A percentile compares a stretch with the other conserved stretches of the same genome.
Evolutionary conservation across 2,329 filamentous ascomycete genomes (phyloP).

Genomic region (Ascochyta pisi): DNA sequence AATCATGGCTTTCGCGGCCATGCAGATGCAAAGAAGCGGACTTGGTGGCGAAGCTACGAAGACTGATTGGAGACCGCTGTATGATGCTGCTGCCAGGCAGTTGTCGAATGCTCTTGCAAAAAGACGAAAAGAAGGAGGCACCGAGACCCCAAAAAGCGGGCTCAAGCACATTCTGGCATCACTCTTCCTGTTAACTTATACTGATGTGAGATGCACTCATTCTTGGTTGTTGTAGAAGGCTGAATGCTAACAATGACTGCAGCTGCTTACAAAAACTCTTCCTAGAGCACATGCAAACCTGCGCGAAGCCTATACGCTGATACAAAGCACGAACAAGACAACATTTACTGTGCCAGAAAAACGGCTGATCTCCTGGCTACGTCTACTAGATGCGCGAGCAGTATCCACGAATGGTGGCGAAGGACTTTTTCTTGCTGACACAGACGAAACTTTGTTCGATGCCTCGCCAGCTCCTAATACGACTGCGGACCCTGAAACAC

Average conservation of each 20-base stretch:
- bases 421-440: slow-evolving; percentile 59
- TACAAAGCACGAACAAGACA: slow-evolving; percentile 44
- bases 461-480: slow-evolving; percentile 51
- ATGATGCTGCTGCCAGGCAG: slow-evolving; percentile 40
- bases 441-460: slow-evolving; percentile 57
- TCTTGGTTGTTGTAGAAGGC: too few relatives aligned
- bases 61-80: slow-evolving; percentile 42
- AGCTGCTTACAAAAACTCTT: slow-evolving; percentile 38
- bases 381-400: slow-evolving; percentile 62
- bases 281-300: slow-evolving; percentile 58
- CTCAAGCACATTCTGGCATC: slow-evolving; percentile 57
- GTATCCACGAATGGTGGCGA: slow-evolving; percentile 63
- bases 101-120: slow-evolving; percentile 29
- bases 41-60: slow-evolving; percentile 41
- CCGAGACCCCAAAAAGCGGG: slow-evolving; percentile 18
- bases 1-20: slow-evolving; percentile 60
- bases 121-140: slow-evolving; percentile 20
- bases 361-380: slow-evolving; percentile 62
- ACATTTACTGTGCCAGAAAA: slow-evolving; percentile 49
- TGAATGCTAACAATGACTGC: slow-evolving; percentile 30
- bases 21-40: slow-evolving; percentile 49
- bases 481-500: slow-evolving; percentile 38
- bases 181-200: slow-evolving; percentile 63
- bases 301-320: slow-evolving; percentile 58
- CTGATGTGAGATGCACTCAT: slow-evolving; percentile 51